Evolutionary conservation across 768 basidiomycete species (phyloP), one percentile per base, ranked within the genome.

Genomic region (Rhizopogon sp.): DNA sequence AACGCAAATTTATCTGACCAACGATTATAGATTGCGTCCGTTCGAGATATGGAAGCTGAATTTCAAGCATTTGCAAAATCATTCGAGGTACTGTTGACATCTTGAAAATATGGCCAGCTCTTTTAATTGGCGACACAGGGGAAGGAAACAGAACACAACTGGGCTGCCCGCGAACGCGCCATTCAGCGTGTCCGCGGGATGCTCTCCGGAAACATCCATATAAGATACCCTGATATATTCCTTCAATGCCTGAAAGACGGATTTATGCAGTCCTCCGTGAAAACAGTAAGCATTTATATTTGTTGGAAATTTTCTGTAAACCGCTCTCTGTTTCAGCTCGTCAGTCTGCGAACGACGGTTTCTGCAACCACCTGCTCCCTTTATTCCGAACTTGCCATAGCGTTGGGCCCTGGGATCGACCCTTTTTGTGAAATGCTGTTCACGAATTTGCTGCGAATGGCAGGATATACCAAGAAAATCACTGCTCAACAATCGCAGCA

Each of bases 91-190:
- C 49, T 74, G 62, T 29, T n/a, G 8, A 16, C 39, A 51, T 28
- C 42, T 43, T 50, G 3, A 20, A 49, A 41, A 22, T 16, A n/a
- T 50, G 22, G 25, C 1, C 37, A 13, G 4, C 33, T 9, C 42
- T 43, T 52, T 60, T 50, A 54, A 35, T 50, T 52, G 51, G 51
- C 14, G 50, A 43, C n/a, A 43, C 35, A 93, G 88, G 97, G 96
- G n/a, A 96, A 83, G 72, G 96, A 99, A 73, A 89, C 90, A 1
- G 96, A 99, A 66, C 91, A 95, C 59, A 99, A 99, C 62, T 99
- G 96, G 96, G 77, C 81, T 42, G 74, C 77, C 29, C 81, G 96
- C 56, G 96, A 99, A 58, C 80, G 79, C 60, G 79, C 88, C 9
- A 78, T 95, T 57, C 76, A 82, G 42, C 79, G 84, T 16, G 87